Evolutionary conservation across 495 filamentous ascomycete species (phyloP), one percentile per base, ranked within the genome.

Genomic region (Daldinia bambusicola): DNA sequence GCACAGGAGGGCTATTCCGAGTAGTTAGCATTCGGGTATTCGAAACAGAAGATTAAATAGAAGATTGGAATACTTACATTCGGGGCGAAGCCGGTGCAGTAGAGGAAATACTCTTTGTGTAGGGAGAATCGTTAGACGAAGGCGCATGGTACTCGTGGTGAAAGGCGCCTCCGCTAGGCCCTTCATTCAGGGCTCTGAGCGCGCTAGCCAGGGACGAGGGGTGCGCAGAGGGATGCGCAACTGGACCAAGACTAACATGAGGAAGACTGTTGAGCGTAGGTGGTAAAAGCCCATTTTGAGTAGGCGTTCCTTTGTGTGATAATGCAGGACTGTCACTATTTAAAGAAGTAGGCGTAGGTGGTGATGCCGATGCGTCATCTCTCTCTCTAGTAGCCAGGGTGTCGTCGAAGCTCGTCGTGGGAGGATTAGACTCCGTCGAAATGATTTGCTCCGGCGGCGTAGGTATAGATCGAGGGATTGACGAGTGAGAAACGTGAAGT

Each of bases 71-170:
- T 31, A 81, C 80, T 81, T 63, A 87, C 85, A 87, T 82, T 63
- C 84, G 79, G 6, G 85, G 85, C n/a, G 84, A 86, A 2, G 77
- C 77, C 6, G 85, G 84, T 16, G 85, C 85, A 43, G 85, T 87
- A 18, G 85, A 87, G 5, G 83, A 76, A 20, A 84, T 78, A 70
- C 84, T 87, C 63, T 81, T 78, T 10, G 80, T 77, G 63, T 84
- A 84, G 36, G 83, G 83, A 10, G 82, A 82, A 63, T 81, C 80
- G 55, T 81, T 63, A 69, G 71, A 55, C 13, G 67, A 41, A 36
- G 70, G 67, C 37, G 59, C 68, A 66, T 76, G 59, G 40, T 79
- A 64, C 59, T 68, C 70, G 70, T 53, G 77, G 40, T 53, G 77
- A 45, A 63, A 63, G 55, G 53, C 63, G 50, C 36, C 34, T 64